phyloP scores from a whole-genome alignment of 2,329 filamentous ascomycete genomes.

The Dactylonectria estremocensis region DNA sequence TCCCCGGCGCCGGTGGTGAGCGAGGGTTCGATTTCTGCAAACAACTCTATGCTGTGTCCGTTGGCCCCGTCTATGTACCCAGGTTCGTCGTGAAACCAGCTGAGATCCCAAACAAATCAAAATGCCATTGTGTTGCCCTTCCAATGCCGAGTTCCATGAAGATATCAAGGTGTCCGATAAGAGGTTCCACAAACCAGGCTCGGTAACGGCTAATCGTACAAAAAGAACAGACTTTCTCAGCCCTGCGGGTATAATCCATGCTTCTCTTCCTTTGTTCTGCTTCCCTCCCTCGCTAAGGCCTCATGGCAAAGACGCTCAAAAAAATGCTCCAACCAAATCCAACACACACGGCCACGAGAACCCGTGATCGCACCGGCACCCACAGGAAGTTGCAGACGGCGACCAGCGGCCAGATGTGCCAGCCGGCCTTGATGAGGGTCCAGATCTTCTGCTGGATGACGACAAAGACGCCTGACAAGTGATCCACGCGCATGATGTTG shows the following conservation, averaged over 20 bases:
- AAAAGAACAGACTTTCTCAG: not conserved
- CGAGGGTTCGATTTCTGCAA: not conserved
- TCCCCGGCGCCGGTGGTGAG: not conserved
- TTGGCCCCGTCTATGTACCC: too few species aligned
- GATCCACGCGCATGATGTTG: conserved; percentile 52
- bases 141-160: not conserved
- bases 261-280: not conserved
- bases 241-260: conserved; percentile 6
- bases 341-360: conserved; percentile 54
- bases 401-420: conserved; percentile 57
- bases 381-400: conserved; percentile 55
- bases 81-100: too few species aligned
- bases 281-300: conserved; percentile 29
- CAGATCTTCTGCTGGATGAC: conserved; percentile 50
- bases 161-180: too few species aligned
- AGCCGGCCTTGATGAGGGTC: conserved; percentile 53
- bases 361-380: conserved; percentile 55
- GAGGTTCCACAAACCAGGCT: not conserved
- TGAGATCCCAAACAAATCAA: too few species aligned
- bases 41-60: not conserved
- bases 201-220: not conserved
- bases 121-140: not conserved
- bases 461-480: conserved; percentile 41
- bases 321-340: conserved; percentile 58
- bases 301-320: conserved; percentile 53